phyloP scores from a whole-genome alignment of 2,329 filamentous ascomycete genomes.

The Penicillium sclerotiorum region DNA sequence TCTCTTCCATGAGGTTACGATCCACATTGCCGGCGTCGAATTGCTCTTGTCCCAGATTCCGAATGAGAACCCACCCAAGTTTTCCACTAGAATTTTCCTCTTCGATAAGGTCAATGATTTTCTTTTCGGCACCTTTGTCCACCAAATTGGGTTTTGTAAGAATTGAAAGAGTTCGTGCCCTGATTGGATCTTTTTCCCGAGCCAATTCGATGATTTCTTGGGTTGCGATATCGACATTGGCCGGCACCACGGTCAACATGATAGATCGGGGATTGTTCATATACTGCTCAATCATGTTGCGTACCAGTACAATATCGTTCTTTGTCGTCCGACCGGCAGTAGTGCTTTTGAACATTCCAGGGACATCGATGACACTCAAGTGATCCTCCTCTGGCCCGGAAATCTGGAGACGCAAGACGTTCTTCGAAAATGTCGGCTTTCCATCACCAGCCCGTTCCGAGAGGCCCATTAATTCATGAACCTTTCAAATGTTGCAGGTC shows the following conservation, averaged over 20 bases:
- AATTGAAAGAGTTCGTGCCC: constrained; percentile 47
- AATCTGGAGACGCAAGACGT: constrained; percentile 49
- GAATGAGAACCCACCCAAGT: constrained; percentile 26
- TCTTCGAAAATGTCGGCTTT: constrained; percentile 41
- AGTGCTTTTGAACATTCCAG: constrained; percentile 48
- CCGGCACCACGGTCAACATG: constrained; percentile 49
- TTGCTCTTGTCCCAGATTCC: constrained; percentile 36
- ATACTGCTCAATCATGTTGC: constrained; percentile 42
- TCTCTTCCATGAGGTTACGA: constrained; percentile 34
- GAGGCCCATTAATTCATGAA: constrained; percentile 29
- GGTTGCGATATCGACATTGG: constrained; percentile 49
- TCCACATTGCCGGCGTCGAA: constrained; percentile 20
- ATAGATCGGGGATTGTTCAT: constrained; percentile 44
- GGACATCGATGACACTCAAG: constrained; percentile 51
- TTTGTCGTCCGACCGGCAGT: constrained; percentile 21
- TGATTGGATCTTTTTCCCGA: constrained; percentile 36
- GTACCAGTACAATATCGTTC: constrained; percentile 43
- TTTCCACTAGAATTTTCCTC: constrained; percentile 24
- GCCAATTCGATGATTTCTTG: constrained; percentile 51
- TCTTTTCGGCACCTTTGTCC: constrained; percentile 32
- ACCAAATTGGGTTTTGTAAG: constrained; percentile 65
- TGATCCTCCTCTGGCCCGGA: constrained; percentile 43
- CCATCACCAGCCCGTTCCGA: constrained; percentile 13
- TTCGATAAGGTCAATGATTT: constrained; percentile 32
- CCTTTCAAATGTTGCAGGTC: too few species aligned